A percentile compares a stretch with the other conserved stretches of the same genome.
Evolutionary conservation across 352 stramenopile species (phyloP).

Genomic region (Elongisporangium senticosum): DNA sequence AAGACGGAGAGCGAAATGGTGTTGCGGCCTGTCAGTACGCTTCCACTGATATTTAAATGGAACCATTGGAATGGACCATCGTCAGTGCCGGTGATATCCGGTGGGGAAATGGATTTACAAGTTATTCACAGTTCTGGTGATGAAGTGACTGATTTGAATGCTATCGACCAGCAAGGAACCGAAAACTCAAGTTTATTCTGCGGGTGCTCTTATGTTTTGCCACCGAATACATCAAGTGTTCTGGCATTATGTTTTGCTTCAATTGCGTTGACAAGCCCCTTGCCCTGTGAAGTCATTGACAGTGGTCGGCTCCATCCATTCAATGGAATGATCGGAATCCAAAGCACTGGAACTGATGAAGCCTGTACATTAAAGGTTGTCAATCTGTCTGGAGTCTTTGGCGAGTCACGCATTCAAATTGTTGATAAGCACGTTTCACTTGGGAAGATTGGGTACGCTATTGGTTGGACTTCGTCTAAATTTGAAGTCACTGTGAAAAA

Average conservation of each 20-base stretch:
- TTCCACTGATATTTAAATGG: slow-evolving; percentile 66
- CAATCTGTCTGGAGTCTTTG: slow-evolving; percentile 52
- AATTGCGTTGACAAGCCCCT: slow-evolving; percentile 43
- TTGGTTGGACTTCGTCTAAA: slow-evolving; percentile 61
- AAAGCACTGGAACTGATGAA: slow-evolving; percentile 45
- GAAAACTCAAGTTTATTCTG: slow-evolving; percentile 33
- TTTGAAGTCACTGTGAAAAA: slow-evolving; percentile 74
- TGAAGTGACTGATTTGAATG: slow-evolving; percentile 19
- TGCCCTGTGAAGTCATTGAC: slow-evolving; percentile 53
- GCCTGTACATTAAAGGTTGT: slow-evolving; percentile 68
- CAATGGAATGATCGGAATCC: slow-evolving; percentile 64
- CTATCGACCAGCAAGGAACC: slow-evolving; percentile 3
- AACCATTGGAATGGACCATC: slow-evolving; percentile 2
- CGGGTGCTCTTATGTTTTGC: slow-evolving; percentile 37
- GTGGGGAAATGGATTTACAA: background rate
- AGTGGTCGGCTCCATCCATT: slow-evolving; percentile 54
- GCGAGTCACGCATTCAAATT: slow-evolving; percentile 53
- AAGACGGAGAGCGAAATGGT: slow-evolving; percentile 41
- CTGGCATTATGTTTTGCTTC: slow-evolving; percentile 70
- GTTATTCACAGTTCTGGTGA: background rate
- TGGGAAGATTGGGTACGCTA: slow-evolving; percentile 79
- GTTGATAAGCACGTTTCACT: slow-evolving; percentile 48
- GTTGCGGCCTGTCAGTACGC: slow-evolving; percentile 63
- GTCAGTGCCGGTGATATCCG: background rate
- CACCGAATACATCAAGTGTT: slow-evolving; percentile 35